Base-by-base conservation (phyloP, 306 rosid genomes). In the Corylus avellana region DNA sequence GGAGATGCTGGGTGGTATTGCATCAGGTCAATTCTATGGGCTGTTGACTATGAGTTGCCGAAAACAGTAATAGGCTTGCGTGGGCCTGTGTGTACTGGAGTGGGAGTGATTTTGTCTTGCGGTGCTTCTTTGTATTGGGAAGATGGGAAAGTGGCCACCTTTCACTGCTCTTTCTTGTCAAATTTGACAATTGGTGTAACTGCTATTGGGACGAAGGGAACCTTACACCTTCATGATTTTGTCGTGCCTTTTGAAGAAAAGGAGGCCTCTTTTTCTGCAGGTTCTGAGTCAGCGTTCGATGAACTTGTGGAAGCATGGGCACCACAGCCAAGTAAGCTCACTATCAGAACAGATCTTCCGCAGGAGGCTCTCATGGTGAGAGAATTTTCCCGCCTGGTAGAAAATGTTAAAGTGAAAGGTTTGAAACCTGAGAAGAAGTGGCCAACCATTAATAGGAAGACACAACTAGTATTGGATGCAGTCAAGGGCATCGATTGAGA, bases 321-420 rank as follows among this genome's bases (percentile, higher is more conserved):
- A 72, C 20, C 81, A 0, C 63, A 68, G 63, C 97, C 98, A 75
- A 94, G 81, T 81, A 85, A 87, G 81, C 91, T 90, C 18, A 46
- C 61, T 6, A 47, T 90, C 46, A 79, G 75, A 70, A 80, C 89
- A 4, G 90, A 92, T 73, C 87, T 92, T 63, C 92, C 98, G 77
- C 98, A 94, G 77, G 98, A 92, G 84, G 93, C 42, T 78, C 87
- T 47, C 50, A 90, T 94, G 98, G 95, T 94, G 46, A 80, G 72
- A 2, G 97, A 92, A 62, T 92, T 94, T 83, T 57, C 94, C 32
- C 81, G 85, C 51, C 78, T 94, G 93, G 98, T 94, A 25, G 81
- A 81, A 1, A 81, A 56, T 56, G 79, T 92, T 69, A 92, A 89
- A 73, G 81, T 48, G 62, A 82, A 85, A 13, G 88, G 86, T 59